phyloP scores from a whole-genome alignment of 2,329 filamentous ascomycete species.

The Hypoxylon sp. region DNA sequence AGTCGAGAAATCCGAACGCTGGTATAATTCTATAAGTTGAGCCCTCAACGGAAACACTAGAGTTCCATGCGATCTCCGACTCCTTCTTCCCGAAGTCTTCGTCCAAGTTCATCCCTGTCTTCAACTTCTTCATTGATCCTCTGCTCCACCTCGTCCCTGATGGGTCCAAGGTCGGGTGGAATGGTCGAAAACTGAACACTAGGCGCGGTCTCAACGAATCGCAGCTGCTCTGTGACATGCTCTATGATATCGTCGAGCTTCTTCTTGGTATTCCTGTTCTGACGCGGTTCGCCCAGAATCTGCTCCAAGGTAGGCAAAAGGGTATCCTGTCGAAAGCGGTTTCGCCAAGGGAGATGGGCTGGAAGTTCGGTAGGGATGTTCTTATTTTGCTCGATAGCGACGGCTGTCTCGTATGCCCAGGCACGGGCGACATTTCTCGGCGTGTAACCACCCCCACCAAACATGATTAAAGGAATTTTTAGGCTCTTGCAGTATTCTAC shows the following conservation, averaged over 20 bases:
- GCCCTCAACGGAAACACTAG: constrained; percentile 1
- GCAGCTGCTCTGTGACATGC: constrained; percentile 83
- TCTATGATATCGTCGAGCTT: constrained; percentile 79
- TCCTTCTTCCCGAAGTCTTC: constrained; percentile 64
- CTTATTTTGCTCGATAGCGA: constrained; percentile 79
- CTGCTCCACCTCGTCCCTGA: constrained; percentile 75
- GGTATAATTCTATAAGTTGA: not conserved
- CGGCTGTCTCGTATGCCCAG: constrained; percentile 96
- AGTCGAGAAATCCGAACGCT: not conserved
- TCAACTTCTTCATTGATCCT: constrained; percentile 71
- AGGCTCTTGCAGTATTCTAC: constrained; percentile 87
- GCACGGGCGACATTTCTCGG: constrained; percentile 94
- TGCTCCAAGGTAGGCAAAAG: constrained; percentile 87
- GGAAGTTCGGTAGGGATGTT: constrained; percentile 79
- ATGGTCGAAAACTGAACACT: constrained; percentile 86
- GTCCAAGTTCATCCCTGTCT: constrained; percentile 63
- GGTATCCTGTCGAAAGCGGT: constrained; percentile 87
- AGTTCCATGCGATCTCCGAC: constrained; percentile 65
- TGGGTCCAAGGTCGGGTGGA: constrained; percentile 75
- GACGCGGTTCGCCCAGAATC: constrained; percentile 70
- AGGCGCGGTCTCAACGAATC: constrained; percentile 84
- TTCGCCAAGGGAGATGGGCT: constrained; percentile 81
- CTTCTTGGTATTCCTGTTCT: constrained; percentile 82
- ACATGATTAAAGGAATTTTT: constrained; percentile 82
- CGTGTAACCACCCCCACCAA: constrained; percentile 96